Base-by-base conservation (phyloP, 2,329 filamentous ascomycete genomes). In the Diplodia scrobiculata region DNA sequence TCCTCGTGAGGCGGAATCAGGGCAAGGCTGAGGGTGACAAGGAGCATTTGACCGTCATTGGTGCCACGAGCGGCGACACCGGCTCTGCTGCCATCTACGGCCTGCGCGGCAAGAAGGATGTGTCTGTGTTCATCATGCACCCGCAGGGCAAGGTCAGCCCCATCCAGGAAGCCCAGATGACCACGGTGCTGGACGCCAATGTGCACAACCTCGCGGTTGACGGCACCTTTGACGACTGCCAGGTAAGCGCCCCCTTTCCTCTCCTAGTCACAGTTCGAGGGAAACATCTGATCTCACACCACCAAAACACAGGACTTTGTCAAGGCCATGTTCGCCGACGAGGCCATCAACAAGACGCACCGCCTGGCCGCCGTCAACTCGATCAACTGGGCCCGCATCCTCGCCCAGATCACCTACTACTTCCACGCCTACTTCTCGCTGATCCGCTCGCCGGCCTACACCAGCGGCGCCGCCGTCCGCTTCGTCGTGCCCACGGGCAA, bases 371-470 rank as follows among this genome's bases (percentile, higher is more conserved):
- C 95, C 51, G 92, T 98, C 71, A 98, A 98, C 83, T 95, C 91
- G 53, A 98, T 98, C 81, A 98, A 98, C 81, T 97, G 90, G 86
- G 91, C 93, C 1, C 86, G 95, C 72, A 98, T 99, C 71, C 85
- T 99, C 45, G 94, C 95, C 13, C 95, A 99, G 81, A 97, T 96
- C 70, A 92, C 91, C 68, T 98, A 97, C 84, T 99, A 97, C 84
- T 96, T 97, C 83, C 84, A 95, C 79, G 88, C 95, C 13, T 98
- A 98, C 84, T 97, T 97, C 80, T 82, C 88, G 14, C 87, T 99
- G 38, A 84, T 83, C 68, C 82, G 84, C 60, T 86, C 86, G 3
- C 74, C 84, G 0, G 78, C 80, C 17, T 89, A 90, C 77, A 84
- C 87, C 67, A 73, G 89, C 48, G 74, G 73, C 70, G 86, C 91